Evolutionary conservation across 306 rosid species (phyloP).

Genomic region (Trichosanthes truncata): DNA sequence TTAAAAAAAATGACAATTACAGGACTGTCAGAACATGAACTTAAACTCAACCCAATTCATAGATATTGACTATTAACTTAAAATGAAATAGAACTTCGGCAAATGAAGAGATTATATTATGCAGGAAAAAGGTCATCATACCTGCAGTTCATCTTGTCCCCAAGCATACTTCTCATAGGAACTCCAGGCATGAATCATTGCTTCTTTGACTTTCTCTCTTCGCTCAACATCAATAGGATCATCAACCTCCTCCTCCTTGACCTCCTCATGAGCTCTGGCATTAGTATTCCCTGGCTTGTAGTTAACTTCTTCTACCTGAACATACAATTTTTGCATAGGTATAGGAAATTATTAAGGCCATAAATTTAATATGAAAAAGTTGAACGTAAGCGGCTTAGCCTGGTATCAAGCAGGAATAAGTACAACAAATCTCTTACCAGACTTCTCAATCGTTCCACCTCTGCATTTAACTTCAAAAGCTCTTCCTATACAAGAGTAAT

Average conservation of each 20-base stretch:
- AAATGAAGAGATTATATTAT: neutral
- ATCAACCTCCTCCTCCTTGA: constrained; percentile 37
- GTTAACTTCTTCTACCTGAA: constrained; percentile 63
- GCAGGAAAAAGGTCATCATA: constrained; percentile 10
- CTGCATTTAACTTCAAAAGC: constrained; percentile 35
- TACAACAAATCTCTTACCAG: constrained; percentile 41
- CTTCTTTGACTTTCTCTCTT: constrained; percentile 87
- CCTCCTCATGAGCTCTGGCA: constrained; percentile 4
- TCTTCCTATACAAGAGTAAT: constrained; percentile 52
- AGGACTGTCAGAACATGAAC: neutral
- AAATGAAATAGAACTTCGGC: neutral
- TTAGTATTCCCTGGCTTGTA: neutral
- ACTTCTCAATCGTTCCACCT: constrained; percentile 35
- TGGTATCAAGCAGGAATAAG: neutral
- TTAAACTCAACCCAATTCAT: neutral
- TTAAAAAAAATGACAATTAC: neutral
- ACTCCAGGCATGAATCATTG: constrained; percentile 95
- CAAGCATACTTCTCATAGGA: constrained; percentile 93
- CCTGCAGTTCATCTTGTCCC: constrained; percentile 99
- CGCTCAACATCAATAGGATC: constrained; percentile 63
- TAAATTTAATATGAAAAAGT: neutral
- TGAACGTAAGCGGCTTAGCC: neutral
- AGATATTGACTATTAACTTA: neutral
- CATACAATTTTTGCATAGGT: neutral
- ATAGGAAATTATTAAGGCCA: neutral